phyloP scores from a whole-genome alignment of 2,329 filamentous ascomycete species.

The Torrubiella hemipterigena region DNA sequence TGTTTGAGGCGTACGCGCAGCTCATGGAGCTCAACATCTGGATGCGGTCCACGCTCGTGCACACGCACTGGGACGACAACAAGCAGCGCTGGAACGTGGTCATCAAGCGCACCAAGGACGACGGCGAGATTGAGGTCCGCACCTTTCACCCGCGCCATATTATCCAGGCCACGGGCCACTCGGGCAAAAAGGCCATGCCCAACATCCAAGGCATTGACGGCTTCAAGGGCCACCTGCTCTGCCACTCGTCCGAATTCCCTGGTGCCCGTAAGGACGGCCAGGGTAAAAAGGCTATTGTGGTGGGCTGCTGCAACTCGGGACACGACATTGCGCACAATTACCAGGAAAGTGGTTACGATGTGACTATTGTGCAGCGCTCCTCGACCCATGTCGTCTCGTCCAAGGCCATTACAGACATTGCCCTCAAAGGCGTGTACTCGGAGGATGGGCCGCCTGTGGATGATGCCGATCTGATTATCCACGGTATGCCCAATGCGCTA shows the following conservation, averaged over 20 bases:
- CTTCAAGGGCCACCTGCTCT: conserved; percentile 48
- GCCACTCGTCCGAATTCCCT: conserved; percentile 49
- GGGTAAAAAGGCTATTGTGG: conserved; percentile 50
- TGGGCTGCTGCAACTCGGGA: conserved; percentile 57
- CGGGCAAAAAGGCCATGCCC: conserved; percentile 52
- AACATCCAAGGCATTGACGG: conserved; percentile 39
- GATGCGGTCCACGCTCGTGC: conserved; percentile 37
- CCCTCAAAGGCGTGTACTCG: conserved; percentile 36
- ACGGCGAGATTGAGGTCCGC: conserved; percentile 36
- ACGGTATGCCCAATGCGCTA: conserved; percentile 45
- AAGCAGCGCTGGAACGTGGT: conserved; percentile 41
- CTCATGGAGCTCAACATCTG: conserved; percentile 54
- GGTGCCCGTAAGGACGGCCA: conserved; percentile 34
- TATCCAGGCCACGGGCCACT: conserved; percentile 56
- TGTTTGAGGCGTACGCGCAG: conserved; percentile 49
- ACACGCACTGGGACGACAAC: conserved; percentile 35
- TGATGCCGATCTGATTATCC: conserved; percentile 51
- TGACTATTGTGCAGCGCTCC: conserved; percentile 59
- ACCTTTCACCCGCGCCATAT: conserved; percentile 50
- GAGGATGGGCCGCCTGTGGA: conserved; percentile 47
- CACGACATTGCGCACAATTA: conserved; percentile 61
- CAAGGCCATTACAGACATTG: conserved; percentile 36
- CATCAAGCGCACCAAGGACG: conserved; percentile 33
- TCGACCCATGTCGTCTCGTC: conserved; percentile 53
- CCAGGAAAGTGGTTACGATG: conserved; percentile 51